phyloP scores from a whole-genome alignment of 2,329 filamentous ascomycete genomes.

The Clarireedia hainanense region DNA sequence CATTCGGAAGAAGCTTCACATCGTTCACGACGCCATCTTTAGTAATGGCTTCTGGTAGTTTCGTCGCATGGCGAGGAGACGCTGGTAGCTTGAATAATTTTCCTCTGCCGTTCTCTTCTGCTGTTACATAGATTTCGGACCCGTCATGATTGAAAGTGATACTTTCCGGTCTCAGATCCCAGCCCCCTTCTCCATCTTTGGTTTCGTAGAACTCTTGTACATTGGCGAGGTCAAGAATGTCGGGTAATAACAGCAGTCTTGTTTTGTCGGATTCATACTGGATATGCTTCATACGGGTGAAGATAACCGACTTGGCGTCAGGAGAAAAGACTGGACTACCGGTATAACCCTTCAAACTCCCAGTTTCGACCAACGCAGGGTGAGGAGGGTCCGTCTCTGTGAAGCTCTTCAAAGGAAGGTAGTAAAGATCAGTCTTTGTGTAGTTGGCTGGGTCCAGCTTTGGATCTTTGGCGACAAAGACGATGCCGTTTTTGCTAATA shows the following conservation, averaged over 20 bases:
- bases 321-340: conserved; percentile 65
- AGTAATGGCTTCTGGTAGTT: conserved; percentile 43
- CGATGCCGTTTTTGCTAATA: conserved; percentile 55
- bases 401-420: conserved; percentile 57
- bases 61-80: conserved; percentile 39
- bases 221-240: conserved; percentile 48
- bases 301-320: conserved; percentile 62
- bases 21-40: conserved; percentile 47
- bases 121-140: conserved; percentile 60
- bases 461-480: conserved; percentile 70
- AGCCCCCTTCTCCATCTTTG: conserved; percentile 53
- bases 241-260: conserved; percentile 55
- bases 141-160: conserved; percentile 52
- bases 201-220: conserved; percentile 56
- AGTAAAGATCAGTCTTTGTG: conserved; percentile 78
- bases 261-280: conserved; percentile 79
- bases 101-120: conserved; percentile 59
- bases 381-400: conserved; percentile 40
- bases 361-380: conserved; percentile 48
- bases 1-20: conserved; percentile 42
- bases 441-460: conserved; percentile 61
- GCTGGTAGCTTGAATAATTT: conserved; percentile 56
- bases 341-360: conserved; percentile 55
- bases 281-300: conserved; percentile 67
- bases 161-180: conserved; percentile 51